Base-by-base conservation (phyloP, 2,329 filamentous ascomycete genomes). In the Xylariaceae sp. region DNA sequence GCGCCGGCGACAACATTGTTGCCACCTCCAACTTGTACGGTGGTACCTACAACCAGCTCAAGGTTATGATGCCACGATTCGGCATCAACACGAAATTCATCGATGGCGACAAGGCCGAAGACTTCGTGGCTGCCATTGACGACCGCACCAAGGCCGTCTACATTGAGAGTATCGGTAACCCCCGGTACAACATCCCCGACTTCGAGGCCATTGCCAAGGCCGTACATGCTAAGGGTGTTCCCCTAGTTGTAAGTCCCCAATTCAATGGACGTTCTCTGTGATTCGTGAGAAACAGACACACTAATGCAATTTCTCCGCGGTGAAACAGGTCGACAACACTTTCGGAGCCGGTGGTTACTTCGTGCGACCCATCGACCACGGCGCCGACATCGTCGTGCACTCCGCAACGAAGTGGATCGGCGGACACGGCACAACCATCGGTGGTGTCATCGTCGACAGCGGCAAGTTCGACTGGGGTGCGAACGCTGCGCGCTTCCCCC, bases 331-430 rank as follows among this genome's bases (percentile, higher is more conserved):
- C 53, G 92, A 97, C 78, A 97, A 97, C 80, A 97, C 92, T 7
- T 97, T 97, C 69, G 93, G 92, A 51, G 92, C 92, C 10, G 92
- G 92, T 60, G 92, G 93, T 54, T 97, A 90, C 81, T 95, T 90
- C 73, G 80, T 88, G 66, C 86, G 88, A 5, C 92, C 92, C 47
- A 93, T 97, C 68, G 87, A 92, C 23, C 89, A 96, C 74, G 92
- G 92, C 57, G 92, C 90, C 64, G 92, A 97, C 72, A 96, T 97
- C 61, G 88, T 97, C 55, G 90, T 96, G 23, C 92, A 97, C 81
- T 94, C 89, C 45, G 92, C 92, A 9, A 96, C 92, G 60, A 97
- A 97, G 76, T 97, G 92, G 92, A 97, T 97, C 64, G 92, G 92
- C 59, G 92, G 92, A 48, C 93, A 97, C 75, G 93, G 92, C 62